Base-by-base conservation (phyloP, 768 basidiomycete genomes). In the Floccularia luteovirens region DNA sequence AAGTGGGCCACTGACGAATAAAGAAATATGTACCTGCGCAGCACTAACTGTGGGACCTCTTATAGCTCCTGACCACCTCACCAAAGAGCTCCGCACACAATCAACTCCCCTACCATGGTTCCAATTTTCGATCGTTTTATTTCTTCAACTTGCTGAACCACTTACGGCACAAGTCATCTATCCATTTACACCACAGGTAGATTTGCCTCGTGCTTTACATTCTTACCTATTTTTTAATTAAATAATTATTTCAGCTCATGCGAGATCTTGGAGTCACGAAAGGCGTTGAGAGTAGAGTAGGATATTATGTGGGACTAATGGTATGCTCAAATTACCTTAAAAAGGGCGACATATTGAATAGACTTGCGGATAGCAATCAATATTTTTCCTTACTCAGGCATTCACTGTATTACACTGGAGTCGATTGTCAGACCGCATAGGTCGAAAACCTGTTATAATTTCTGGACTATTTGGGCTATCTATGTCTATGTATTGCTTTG, bases 261-360 rank as follows among this genome's bases (percentile, higher is more conserved):
- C 75, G 77, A 14, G 76, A 77, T 51, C 66, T 82, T 42, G 82
- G 79, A 4, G 67, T 85, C 6, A 82, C 82, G 16, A 60, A 76
- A 47, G 84, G 82, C 16, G 73, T 84, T 51, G 80, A 87, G 52
- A 73, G 73, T 2, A 66, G 70, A 45, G 80, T 89, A 11, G 84
- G 82, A 32, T 79, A 84, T 54, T 86, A 86, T 60, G 84, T 84
- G 36, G 85, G 84, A n/a, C 48, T 85, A 5, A 63, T 89, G 70
- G 85, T 84, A 20, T 7, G n/a, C 14, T 8, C 10, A 28, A 28
- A 14, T 14, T 8, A 28, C 14, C 8, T 14, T 28, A 38, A 48
- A 43, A 3, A n/a, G n/a, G n/a, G n/a, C n/a, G n/a, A n/a, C n/a
- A n/a, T n/a, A n/a, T n/a, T n/a, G n/a, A n/a, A n/a, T n/a, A n/a